These are phyloP conservation scores for Microbotryum scabiosae DNA, from an alignment of 1,284 basidiomycete species.

Conservation along the genomic window DNA sequence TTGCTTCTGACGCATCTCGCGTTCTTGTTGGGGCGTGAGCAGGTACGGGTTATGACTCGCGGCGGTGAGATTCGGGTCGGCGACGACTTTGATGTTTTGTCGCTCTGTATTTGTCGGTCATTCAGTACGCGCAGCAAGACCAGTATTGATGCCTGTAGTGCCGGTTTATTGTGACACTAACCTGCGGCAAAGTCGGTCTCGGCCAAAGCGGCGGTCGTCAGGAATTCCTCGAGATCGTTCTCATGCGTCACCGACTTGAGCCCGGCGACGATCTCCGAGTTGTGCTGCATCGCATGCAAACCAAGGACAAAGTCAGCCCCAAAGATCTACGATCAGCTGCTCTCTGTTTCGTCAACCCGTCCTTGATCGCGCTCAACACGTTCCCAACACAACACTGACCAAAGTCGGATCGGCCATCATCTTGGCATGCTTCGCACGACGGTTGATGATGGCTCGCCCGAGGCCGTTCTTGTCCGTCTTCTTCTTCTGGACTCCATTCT, in stretches of 20 bases:
- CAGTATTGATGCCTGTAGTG: background rate
- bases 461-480: conserved; percentile 51
- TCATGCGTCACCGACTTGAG: conserved; percentile 94
- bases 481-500: conserved; percentile 32
- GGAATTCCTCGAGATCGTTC: conserved; percentile 88
- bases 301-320: background rate
- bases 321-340: background rate
- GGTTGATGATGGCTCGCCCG: conserved; percentile 84
- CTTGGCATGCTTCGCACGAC: conserved; percentile 70
- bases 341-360: too few species aligned
- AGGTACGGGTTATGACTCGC: conserved; percentile 72
- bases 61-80: conserved; percentile 49
- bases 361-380: too few species aligned
- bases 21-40: conserved; percentile 74
- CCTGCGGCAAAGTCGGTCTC: conserved; percentile 96
- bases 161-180: conserved; percentile 40
- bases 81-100: conserved; percentile 83
- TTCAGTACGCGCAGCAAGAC: background rate
- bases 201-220: conserved; percentile 89
- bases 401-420: conserved; percentile 61
- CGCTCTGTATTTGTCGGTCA: conserved; percentile 52
- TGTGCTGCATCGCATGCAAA: conserved; percentile 51
- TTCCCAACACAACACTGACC: conserved; percentile 45
- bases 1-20: conserved; percentile 62
- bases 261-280: conserved; percentile 63